Evolutionary conservation across 2,329 filamentous ascomycete genomes (phyloP).

Genomic region (Penicillium psychrosexuale): DNA sequence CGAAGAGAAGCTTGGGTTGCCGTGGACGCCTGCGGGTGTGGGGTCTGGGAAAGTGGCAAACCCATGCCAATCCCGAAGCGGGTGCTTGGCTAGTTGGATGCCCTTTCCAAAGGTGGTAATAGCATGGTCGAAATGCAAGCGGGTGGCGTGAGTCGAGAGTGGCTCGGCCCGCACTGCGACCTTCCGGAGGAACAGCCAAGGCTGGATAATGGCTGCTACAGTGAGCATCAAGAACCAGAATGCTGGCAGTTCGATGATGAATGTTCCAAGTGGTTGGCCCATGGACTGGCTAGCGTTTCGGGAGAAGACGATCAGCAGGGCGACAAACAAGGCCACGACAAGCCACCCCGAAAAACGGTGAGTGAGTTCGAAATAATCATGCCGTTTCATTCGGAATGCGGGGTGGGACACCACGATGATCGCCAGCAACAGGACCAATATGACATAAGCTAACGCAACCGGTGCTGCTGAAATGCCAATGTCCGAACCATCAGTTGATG

Average conservation of each 20-base stretch:
- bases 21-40: conserved; percentile 11
- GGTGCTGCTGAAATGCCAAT: conserved; percentile 38
- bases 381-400: conserved; percentile 57
- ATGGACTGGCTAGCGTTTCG: conserved; percentile 40
- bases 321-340: conserved; percentile 63
- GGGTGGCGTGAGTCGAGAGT: conserved; percentile 69
- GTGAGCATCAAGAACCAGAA: conserved; percentile 68
- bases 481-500: conserved; percentile 13
- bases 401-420: conserved; percentile 66
- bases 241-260: conserved; percentile 48
- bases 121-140: conserved; percentile 66
- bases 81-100: conserved; percentile 60
- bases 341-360: conserved; percentile 75
- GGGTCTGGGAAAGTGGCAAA: conserved; percentile 70
- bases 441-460: conserved; percentile 55
- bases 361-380: conserved; percentile 67
- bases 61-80: conserved; percentile 69
- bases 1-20: conserved; percentile 59
- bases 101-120: conserved; percentile 57
- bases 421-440: conserved; percentile 55
- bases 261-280: conserved; percentile 35
- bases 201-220: conserved; percentile 64
- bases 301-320: conserved; percentile 57
- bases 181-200: conserved; percentile 70
- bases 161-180: conserved; percentile 63